Evolutionary conservation across 805 yeast genomes (phyloP), one percentile per base, ranked within the genome.

Genomic region (Ogataea degrootiae): DNA sequence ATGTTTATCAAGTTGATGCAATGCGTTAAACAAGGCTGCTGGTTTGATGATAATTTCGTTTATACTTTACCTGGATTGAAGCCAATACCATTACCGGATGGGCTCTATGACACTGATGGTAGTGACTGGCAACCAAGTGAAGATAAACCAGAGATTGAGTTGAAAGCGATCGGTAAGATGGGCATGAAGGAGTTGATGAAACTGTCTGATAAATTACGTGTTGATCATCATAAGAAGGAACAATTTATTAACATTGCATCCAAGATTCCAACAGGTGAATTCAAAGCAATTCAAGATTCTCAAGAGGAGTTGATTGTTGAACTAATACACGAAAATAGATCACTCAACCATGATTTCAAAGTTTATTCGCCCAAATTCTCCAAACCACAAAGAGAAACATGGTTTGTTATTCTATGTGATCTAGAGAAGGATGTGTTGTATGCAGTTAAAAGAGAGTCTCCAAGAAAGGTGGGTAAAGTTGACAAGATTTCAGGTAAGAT

Each of bases 311-410:
- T 87, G 15, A 52, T 48, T 0, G 69, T 87, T 19, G 67, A 63
- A 19, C 67, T 88, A 35, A 63, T 61, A 8, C 95, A 86, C 60
- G 67, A 70, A n/a, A 80, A 77, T 45, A 56, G 51, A 22, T 73
- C 80, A 4, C 60, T 69, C 46, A 78, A 76, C 52, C 68, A 71
- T 3, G 90, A 84, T 40, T 86, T 81, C 70, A 79, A 78, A 53
- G 77, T 88, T 44, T 80, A 83, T 58, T 74, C 91, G 48, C 92
- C 95, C 2, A 79, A 78, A 56, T 94, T 87, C 69, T 96, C 96
- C 40, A 92, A 94, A 65, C 72, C 82, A 2, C 99, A 94, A 66
- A 83, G 89, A 59, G 98, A 94, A 62, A 81, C 95, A 0, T 94
- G 99, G 98, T 88, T 92, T 63, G 76, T 83, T 9, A 77, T 92